Percentiles rank a stretch among this genome's conserved stretches.
Evolutionary conservation across 305 asterid species (phyloP).

Genomic region (Withania somnifera): DNA sequence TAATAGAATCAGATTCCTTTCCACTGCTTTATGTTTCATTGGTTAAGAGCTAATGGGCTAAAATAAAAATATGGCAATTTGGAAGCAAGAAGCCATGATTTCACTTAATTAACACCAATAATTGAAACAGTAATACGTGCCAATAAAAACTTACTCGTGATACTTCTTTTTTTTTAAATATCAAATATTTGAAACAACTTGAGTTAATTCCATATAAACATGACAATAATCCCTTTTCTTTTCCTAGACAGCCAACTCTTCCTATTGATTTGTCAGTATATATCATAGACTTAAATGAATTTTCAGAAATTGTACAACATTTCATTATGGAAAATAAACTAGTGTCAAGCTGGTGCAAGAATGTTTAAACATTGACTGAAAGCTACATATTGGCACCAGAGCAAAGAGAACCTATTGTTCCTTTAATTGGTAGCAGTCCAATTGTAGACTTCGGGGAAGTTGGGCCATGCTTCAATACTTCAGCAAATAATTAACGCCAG

Average conservation of each 20-base stretch:
- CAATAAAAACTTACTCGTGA: too few relatives aligned
- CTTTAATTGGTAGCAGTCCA: constrained; percentile 17
- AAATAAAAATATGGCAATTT: too few relatives aligned
- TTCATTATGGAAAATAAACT: not conserved
- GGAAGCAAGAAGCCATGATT: too few relatives aligned
- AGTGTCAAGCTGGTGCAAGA: constrained; percentile 13
- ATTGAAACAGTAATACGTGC: too few relatives aligned
- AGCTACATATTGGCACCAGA: constrained; percentile 23
- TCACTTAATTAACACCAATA: too few relatives aligned
- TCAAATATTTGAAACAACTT: too few relatives aligned
- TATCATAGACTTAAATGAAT: not conserved
- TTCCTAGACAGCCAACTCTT: not conserved
- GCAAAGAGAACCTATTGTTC: constrained; percentile 7
- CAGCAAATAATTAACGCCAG: constrained; percentile 16
- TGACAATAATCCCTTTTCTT: too few relatives aligned
- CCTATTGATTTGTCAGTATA: not conserved
- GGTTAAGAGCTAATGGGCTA: too few relatives aligned
- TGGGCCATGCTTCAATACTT: not conserved
- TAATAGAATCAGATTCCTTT: not conserved
- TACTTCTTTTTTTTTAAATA: too few relatives aligned
- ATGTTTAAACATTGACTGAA: constrained; percentile 19
- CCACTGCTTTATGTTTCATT: too few relatives aligned
- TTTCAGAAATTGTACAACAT: not conserved
- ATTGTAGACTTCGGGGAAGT: constrained; percentile 18
- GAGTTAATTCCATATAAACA: too few relatives aligned